A percentile compares a stretch with the other conserved stretches of the same genome.
phyloP scores from a whole-genome alignment of 1,284 basidiomycete species.

The Cerrena zonata region DNA sequence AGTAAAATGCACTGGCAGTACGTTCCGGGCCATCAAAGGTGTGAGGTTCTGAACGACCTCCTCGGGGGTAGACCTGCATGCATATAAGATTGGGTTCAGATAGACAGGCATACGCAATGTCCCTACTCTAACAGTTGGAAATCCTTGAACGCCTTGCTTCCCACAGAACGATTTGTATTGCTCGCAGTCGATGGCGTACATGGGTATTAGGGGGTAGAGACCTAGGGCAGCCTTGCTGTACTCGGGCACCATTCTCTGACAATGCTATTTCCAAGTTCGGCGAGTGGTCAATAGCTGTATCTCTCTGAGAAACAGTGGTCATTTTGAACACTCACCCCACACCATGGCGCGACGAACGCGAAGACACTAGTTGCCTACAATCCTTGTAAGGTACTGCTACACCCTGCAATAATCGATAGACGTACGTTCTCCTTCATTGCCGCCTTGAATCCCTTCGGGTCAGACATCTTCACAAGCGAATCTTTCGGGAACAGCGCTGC shows the following conservation, averaged over 20 bases:
- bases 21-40: conserved; percentile 71
- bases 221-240: conserved; percentile 77
- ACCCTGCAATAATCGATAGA: conserved; percentile 10
- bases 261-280: too few species aligned
- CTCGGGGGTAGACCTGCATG: conserved; percentile 68
- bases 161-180: conserved; percentile 75
- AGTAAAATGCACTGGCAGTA: conserved; percentile 67
- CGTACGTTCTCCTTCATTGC: conserved; percentile 74
- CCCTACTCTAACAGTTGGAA: conserved; percentile 81
- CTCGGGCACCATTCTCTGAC: conserved; percentile 82
- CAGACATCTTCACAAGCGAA: conserved; percentile 70
- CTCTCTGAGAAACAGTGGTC: too few species aligned
- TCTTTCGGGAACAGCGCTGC: conserved; percentile 71
- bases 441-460: conserved; percentile 66
- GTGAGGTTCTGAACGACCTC: conserved; percentile 57
- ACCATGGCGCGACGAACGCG: conserved; percentile 89
- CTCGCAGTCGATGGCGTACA: conserved; percentile 90
- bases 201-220: conserved; percentile 77
- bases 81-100: not conserved
- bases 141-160: conserved; percentile 84
- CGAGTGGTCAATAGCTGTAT: too few species aligned
- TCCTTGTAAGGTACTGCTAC: not conserved
- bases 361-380: conserved; percentile 66
- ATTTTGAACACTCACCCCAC: conserved; percentile 57
- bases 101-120: not conserved